A percentile compares a stretch with the other conserved stretches of the same genome.
Evolutionary conservation across 73 alveolate genomes (phyloP).

Genomic region (Uronychia setigera): DNA sequence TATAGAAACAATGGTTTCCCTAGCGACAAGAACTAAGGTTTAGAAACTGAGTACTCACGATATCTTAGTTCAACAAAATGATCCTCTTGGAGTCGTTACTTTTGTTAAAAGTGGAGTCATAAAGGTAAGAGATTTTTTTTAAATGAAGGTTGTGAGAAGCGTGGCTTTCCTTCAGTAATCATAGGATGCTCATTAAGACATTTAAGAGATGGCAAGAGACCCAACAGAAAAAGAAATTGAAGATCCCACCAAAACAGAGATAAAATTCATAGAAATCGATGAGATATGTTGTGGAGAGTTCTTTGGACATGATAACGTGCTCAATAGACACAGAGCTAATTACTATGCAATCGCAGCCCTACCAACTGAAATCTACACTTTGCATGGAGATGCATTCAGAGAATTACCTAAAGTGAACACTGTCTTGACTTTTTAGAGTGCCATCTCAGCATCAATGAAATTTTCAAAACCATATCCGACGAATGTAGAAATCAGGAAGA

Average conservation of each 20-base stretch:
- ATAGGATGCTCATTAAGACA: background rate
- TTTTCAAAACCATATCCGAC: background rate
- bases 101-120: background rate
- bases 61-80: conserved; percentile 33
- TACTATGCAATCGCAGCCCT: background rate
- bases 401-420: background rate
- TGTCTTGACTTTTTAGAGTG: background rate
- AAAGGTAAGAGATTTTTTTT: background rate
- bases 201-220: background rate
- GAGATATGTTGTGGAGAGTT: background rate
- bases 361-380: background rate
- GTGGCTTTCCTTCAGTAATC: background rate
- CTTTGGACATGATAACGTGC: background rate
- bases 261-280: background rate
- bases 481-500: background rate
- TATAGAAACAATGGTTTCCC: conserved; percentile 39
- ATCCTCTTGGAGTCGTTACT: background rate
- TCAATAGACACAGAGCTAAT: background rate
- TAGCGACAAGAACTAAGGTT: conserved; percentile 53
- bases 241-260: background rate
- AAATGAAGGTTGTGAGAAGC: background rate
- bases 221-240: background rate
- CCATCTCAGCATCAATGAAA: background rate
- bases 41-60: conserved; percentile 34
- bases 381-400: background rate